Percentiles rank a stretch among this genome's conserved stretches.
These are phyloP conservation scores for Capsicum pubescens DNA, from an alignment of 257 asterid genomes.

Conservation along the genomic window DNA sequence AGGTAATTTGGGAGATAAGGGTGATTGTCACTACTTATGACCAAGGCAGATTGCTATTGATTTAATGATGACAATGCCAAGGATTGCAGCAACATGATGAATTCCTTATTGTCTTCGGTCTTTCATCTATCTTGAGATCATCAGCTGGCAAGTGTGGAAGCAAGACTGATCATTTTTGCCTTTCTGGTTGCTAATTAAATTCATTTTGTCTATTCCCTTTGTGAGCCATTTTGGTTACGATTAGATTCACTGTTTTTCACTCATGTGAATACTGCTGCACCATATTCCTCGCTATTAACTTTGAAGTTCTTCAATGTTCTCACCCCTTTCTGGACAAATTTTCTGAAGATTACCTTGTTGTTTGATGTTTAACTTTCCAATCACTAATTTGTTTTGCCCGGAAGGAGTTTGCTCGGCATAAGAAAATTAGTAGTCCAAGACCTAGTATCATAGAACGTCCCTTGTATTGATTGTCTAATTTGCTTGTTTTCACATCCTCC, in stretches of 20 bases:
- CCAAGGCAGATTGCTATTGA: background rate
- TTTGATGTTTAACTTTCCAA: constrained; percentile 4
- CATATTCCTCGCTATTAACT: background rate
- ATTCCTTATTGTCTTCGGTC: background rate
- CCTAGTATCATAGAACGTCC: background rate
- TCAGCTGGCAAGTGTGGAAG: background rate
- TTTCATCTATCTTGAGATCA: background rate
- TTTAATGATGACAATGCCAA: constrained; percentile 6
- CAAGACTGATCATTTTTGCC: background rate
- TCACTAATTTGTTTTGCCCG: constrained; percentile 13
- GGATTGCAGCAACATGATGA: background rate
- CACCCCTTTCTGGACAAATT: background rate
- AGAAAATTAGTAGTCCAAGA: background rate
- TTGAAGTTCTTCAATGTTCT: constrained; percentile 11
- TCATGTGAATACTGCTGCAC: background rate
- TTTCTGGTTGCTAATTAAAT: constrained; percentile 13
- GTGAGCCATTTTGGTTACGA: background rate
- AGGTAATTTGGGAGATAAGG: constrained; percentile 13
- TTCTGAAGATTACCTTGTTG: constrained; percentile 15
- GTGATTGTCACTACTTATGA: background rate
- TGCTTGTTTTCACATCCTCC: background rate
- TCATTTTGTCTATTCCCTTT: background rate
- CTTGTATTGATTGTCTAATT: background rate
- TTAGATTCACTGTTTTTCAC: background rate
- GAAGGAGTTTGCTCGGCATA: background rate